A percentile compares a stretch with the other conserved stretches of the same genome.
Conservation (phyloP, 352 stramenopile genomes). For the Aphanomyces stellatus region DNA sequence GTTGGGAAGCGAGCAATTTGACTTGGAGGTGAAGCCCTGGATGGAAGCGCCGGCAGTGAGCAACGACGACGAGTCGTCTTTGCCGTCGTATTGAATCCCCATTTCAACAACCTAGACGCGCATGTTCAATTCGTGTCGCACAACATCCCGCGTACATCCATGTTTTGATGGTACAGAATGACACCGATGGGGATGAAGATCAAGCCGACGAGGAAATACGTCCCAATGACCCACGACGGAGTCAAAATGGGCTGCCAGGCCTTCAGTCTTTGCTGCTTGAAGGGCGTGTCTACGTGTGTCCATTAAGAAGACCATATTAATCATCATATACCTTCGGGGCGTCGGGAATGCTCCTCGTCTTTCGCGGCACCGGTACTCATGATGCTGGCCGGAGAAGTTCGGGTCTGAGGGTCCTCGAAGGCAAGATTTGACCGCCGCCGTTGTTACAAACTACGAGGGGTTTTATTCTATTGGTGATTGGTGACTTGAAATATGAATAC, state of each 20-base stretch:
- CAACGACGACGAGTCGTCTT: neutral
- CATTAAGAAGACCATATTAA: neutral
- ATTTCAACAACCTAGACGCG: conserved; percentile 26
- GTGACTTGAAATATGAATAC: too few species aligned
- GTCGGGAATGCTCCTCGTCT: conserved; percentile 5
- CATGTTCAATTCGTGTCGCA: neutral
- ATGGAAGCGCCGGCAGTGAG: conserved; percentile 20
- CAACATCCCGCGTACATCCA: conserved; percentile 15
- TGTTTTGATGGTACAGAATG: conserved; percentile 22
- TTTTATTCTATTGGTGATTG: too few species aligned
- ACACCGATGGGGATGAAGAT: conserved; percentile 71
- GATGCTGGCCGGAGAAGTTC: neutral
- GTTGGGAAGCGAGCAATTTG: conserved; percentile 19
- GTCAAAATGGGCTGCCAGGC: conserved; percentile 86
- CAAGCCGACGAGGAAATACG: conserved; percentile 67
- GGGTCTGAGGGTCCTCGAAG: neutral
- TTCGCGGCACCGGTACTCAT: neutral
- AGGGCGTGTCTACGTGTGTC: conserved; percentile 17
- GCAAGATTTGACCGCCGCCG: conserved; percentile 4
- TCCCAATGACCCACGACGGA: conserved; percentile 68
- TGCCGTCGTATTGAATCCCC: conserved; percentile 27
- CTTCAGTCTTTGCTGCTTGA: conserved; percentile 25
- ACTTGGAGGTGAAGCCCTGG: conserved; percentile 30
- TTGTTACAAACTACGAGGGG: neutral
- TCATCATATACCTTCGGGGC: conserved; percentile 7